Percentiles rank a stretch among this genome's conserved stretches.
Conservation (phyloP, 2,329 filamentous ascomycete species). For the Leptodontidium sp. region DNA sequence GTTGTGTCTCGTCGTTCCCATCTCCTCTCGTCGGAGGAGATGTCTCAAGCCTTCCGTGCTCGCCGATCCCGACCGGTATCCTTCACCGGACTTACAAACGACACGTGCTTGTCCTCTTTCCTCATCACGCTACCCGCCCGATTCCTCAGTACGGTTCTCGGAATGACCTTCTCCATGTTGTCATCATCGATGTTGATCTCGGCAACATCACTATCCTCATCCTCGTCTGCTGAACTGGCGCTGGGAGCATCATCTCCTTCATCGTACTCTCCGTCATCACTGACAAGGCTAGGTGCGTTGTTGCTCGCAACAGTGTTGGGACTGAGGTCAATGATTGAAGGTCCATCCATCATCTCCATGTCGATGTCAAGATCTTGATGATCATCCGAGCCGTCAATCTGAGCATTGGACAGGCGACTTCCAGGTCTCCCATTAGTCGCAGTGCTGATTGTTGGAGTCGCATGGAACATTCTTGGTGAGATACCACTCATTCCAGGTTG, state of each 20-base stretch:
- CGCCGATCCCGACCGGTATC: constrained; percentile 40
- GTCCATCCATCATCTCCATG: constrained; percentile 55
- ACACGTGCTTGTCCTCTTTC: constrained; percentile 49
- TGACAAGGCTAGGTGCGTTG: constrained; percentile 80
- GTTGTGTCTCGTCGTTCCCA: constrained; percentile 5
- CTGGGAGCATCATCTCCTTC: constrained; percentile 69
- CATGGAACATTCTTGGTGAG: constrained; percentile 51
- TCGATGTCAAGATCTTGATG: constrained; percentile 41
- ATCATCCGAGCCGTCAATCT: constrained; percentile 27
- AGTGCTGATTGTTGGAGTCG: constrained; percentile 43
- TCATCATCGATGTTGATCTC: constrained; percentile 69
- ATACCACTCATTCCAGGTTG: constrained; percentile 49
- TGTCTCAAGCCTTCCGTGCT: constrained; percentile 26
- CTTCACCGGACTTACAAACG: constrained; percentile 47
- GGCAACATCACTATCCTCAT: constrained; percentile 68
- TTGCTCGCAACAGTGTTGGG: constrained; percentile 76
- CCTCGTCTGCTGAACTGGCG: constrained; percentile 55
- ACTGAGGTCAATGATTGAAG: constrained; percentile 70
- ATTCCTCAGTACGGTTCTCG: constrained; percentile 40
- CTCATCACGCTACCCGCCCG: constrained; percentile 39
- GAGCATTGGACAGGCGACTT: constrained; percentile 33
- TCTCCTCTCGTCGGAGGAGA: not conserved
- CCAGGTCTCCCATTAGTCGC: constrained; percentile 30
- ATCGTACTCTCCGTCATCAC: constrained; percentile 82
- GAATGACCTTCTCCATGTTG: constrained; percentile 42